Evolutionary conservation across 2,329 filamentous ascomycete genomes (phyloP).

Genomic region (Fusarium ramigenum): DNA sequence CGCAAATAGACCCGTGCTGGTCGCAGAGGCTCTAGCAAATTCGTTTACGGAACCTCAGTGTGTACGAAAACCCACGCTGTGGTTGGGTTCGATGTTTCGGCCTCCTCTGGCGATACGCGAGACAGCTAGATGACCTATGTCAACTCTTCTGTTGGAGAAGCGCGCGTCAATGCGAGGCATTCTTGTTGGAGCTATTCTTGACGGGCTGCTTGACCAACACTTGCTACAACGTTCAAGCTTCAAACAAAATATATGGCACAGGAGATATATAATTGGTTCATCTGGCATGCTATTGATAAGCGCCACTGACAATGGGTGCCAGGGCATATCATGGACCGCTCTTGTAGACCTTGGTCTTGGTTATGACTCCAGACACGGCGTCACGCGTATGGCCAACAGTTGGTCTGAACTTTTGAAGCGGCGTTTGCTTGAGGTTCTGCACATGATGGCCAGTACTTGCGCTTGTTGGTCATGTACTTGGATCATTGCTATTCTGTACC

Average conservation of each 20-base stretch:
- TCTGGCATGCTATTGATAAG: not conserved
- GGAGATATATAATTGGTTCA: conserved; percentile 5
- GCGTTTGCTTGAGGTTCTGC: conserved; percentile 2
- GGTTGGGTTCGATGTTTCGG: conserved; percentile 1
- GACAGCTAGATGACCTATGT: not conserved
- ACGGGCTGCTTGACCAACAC: not conserved
- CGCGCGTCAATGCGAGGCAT: conserved; percentile 39
- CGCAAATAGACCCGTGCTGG: conserved; percentile 1
- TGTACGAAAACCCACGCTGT: conserved; percentile 1
- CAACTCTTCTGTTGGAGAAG: conserved; percentile 17
- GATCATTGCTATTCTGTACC: not conserved
- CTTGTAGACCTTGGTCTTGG: not conserved
- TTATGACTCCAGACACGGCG: not conserved
- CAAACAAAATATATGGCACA: not conserved
- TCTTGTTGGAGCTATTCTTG: conserved; percentile 5
- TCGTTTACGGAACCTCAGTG: not conserved
- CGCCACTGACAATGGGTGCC: conserved; percentile 4
- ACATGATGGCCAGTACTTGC: not conserved
- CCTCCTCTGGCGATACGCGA: conserved; percentile 16
- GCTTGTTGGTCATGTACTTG: not conserved
- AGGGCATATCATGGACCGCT: not conserved
- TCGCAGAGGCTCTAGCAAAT: not conserved
- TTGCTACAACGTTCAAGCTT: not conserved
- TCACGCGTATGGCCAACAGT: not conserved
- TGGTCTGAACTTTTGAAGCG: not conserved